phyloP scores from a whole-genome alignment of 768 basidiomycete species.

The Ephemerocybe angulata region DNA sequence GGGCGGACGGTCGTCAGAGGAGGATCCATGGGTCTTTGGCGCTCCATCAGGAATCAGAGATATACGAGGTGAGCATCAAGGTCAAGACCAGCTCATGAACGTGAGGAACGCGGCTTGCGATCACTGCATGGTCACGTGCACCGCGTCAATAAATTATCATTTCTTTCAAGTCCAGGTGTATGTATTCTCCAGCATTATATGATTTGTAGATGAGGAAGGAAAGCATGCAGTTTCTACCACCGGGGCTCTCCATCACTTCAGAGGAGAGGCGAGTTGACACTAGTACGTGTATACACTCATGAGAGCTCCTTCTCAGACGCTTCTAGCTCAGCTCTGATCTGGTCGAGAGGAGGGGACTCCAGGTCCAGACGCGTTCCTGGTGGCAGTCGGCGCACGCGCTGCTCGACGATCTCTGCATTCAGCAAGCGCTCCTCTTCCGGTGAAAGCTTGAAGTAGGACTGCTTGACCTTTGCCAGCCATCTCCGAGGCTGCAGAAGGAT shows the following conservation, averaged over 20 bases:
- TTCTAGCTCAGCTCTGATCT: too few species aligned
- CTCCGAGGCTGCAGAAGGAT: conserved; percentile 43
- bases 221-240: too few species aligned
- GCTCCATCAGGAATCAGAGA: not conserved
- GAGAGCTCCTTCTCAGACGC: not conserved
- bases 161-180: too few species aligned
- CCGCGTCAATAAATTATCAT: too few species aligned
- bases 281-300: too few species aligned
- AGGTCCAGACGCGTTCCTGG: not conserved
- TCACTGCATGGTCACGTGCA: too few species aligned
- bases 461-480: conserved; percentile 50
- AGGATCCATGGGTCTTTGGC: conserved; percentile 3
- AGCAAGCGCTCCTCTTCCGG: conserved; percentile 50
- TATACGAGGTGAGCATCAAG: not conserved
- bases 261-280: too few species aligned
- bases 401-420: conserved; percentile 13
- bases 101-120: too few species aligned
- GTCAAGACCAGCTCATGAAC: not conserved
- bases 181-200: too few species aligned
- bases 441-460: conserved; percentile 55
- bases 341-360: not conserved
- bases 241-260: too few species aligned
- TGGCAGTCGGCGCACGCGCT: conserved; percentile 5
- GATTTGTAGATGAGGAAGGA: too few species aligned
- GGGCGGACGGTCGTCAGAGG: not conserved